Base-by-base conservation (phyloP, 331 rosid genomes). In the Erythrophleum ivorense region DNA sequence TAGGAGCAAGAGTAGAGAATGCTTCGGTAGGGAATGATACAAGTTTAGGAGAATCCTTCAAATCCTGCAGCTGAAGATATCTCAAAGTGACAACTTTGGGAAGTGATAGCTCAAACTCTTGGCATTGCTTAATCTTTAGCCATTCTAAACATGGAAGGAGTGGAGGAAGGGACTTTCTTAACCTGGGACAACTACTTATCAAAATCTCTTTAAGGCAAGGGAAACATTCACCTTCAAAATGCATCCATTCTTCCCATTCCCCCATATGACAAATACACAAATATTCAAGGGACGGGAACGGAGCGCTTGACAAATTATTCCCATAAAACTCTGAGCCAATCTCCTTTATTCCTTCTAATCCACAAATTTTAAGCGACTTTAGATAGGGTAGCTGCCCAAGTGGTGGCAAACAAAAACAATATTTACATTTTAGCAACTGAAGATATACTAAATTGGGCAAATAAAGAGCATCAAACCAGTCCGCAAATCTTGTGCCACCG, bases 111-210 rank as follows among this genome's bases (percentile, higher is more conserved):
- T 24, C 78, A 19, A 80, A 13, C 10, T 18, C 5, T 34, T 33
- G 2, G 48, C 84, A 84, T 0, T 38, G 9, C 0, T 0, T 0
- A 19, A 84, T 80, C 14, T 0, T 2, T 50, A 84, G 16, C 18
- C 0, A n/a, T n/a, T 70, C 62, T 31, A 83, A 58, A 41, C 82
- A 83, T 29, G 87, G 81, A 69, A 85, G 82, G 66, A 36, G 71
- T 7, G 41, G 79, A 43, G 87, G 87, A 0, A 80, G 67, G 2
- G 48, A 4, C 40, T 33, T 54, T 63, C 45, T 80, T 67, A 80
- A 68, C 10, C 13, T 33, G 14, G 79, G 79, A 70, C 87, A 84
- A 10, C 12, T 0, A 7, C 2, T 14, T 15, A 84, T 19, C 33
- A 0, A 21, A 18, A 84, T 69, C 18, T 41, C 14, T 71, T 62